Evolutionary conservation across 2,329 filamentous ascomycete species (phyloP).

Genomic region (Diaporthe capsici): DNA sequence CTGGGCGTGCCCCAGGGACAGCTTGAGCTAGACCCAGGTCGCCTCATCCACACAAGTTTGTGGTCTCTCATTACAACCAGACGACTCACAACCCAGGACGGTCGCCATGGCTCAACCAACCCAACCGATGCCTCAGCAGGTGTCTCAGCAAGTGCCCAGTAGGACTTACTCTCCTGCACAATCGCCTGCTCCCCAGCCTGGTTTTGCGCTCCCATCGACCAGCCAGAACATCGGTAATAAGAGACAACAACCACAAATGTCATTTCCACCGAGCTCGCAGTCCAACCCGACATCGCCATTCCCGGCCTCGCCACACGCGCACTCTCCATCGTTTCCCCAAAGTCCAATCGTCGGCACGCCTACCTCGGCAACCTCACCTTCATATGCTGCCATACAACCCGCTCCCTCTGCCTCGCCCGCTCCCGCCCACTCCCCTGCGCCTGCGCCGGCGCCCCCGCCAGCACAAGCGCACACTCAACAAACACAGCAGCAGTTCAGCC

Average conservation of each 20-base stretch:
- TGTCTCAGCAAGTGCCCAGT: conserved; percentile 47
- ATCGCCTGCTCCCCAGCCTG: conserved; percentile 70
- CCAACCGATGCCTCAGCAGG: conserved; percentile 53
- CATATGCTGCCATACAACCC: conserved; percentile 50
- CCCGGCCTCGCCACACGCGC: conserved; percentile 13
- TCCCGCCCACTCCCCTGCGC: conserved; percentile 34
- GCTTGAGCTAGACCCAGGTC: background rate
- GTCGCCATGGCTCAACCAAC: conserved; percentile 45
- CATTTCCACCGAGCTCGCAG: conserved; percentile 17
- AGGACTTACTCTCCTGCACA: conserved; percentile 75
- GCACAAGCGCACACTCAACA: conserved; percentile 45
- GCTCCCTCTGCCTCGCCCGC: conserved; percentile 45
- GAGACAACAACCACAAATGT: background rate
- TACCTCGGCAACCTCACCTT: conserved; percentile 53
- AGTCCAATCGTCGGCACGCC: conserved; percentile 36
- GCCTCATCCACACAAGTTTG: background rate
- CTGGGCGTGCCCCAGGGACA: background rate
- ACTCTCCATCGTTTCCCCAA: conserved; percentile 27
- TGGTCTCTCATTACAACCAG: conserved; percentile 7
- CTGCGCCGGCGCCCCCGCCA: background rate
- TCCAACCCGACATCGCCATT: conserved; percentile 37
- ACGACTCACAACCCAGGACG: conserved; percentile 8
- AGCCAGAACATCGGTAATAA: conserved; percentile 5
- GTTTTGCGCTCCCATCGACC: conserved; percentile 61
- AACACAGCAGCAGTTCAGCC: conserved; percentile 40